Evolutionary conservation across 2,329 filamentous ascomycete genomes (phyloP).

Genomic region (Exophiala bonariae): DNA sequence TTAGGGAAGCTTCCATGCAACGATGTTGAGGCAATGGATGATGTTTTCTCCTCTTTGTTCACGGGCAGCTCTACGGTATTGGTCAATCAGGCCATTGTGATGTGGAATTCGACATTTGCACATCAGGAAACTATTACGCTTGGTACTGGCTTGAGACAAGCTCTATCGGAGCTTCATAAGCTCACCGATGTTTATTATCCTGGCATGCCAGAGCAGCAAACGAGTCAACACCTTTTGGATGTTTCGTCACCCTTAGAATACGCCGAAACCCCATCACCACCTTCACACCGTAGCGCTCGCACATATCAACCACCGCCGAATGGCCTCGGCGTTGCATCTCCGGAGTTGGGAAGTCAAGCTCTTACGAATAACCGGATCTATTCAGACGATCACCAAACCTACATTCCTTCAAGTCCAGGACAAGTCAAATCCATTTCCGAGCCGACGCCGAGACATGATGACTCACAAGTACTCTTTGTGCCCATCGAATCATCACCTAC

Average conservation of each 20-base stretch:
- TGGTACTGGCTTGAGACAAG: slow-evolving; percentile 62
- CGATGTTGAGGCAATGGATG: slow-evolving; percentile 53
- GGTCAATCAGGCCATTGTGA: slow-evolving; percentile 52
- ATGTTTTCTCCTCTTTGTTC: slow-evolving; percentile 54
- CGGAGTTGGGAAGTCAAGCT: slow-evolving; percentile 14
- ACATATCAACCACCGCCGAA: no score
- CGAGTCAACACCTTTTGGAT: no score
- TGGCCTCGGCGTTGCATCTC: slow-evolving; percentile 5
- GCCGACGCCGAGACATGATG: slow-evolving; percentile 68
- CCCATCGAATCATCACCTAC: slow-evolving; percentile 63
- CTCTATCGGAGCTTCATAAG: slow-evolving; percentile 44
- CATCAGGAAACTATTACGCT: slow-evolving; percentile 61
- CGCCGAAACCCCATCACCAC: no score
- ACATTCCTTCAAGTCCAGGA: slow-evolving; percentile 36
- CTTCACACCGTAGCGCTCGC: no score
- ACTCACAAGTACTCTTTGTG: slow-evolving; percentile 79
- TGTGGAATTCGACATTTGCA: slow-evolving; percentile 73
- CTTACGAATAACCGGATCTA: background rate
- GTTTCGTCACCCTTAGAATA: no score
- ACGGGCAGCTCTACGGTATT: slow-evolving; percentile 52
- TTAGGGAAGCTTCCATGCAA: slow-evolving; percentile 13
- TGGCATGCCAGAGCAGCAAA: no score
- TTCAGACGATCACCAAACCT: background rate
- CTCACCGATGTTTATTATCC: background rate
- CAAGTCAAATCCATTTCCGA: slow-evolving; percentile 38